A percentile compares a stretch with the other conserved stretches of the same genome.
phyloP scores from a whole-genome alignment of 495 filamentous ascomycete genomes.

The Penicillium malachiteum region DNA sequence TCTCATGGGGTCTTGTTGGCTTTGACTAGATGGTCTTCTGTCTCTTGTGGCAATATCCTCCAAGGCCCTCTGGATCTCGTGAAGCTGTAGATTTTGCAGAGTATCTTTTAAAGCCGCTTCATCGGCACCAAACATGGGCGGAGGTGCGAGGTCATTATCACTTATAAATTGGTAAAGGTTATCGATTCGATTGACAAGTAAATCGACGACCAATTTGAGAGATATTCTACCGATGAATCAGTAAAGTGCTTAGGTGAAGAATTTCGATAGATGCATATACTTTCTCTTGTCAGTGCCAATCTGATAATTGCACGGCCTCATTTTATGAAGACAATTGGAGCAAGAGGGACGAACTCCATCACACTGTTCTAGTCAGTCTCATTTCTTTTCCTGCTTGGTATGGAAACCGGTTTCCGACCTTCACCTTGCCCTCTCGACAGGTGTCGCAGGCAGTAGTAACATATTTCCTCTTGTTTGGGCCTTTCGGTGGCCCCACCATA shows the following conservation, averaged over 20 bases:
- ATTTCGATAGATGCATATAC: neutral
- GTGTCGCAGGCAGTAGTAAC: constrained; percentile 13
- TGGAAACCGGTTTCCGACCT: constrained; percentile 14
- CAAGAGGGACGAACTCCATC: constrained; percentile 9
- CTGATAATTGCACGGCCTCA: constrained; percentile 7
- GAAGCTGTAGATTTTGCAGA: constrained; percentile 1
- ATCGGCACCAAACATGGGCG: constrained; percentile 9
- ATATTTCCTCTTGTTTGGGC: constrained; percentile 5
- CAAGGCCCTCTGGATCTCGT: constrained; percentile 4
- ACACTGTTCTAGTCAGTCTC: constrained; percentile 5
- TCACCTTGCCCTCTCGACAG: constrained; percentile 11
- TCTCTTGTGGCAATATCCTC: constrained; percentile 6
- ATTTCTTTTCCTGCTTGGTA: neutral
- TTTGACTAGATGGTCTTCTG: neutral
- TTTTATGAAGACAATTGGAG: constrained; percentile 11
- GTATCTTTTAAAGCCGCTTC: constrained; percentile 7
- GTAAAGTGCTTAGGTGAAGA: no score
- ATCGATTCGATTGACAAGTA: constrained; percentile 8
- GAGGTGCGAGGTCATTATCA: constrained; percentile 4
- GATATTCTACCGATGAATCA: constrained; percentile 3
- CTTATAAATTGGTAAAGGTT: constrained; percentile 7
- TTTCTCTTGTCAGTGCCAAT: constrained; percentile 6
- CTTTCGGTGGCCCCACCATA: neutral
- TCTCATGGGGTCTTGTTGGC: neutral
- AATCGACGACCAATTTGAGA: constrained; percentile 9